A percentile compares a stretch with the other conserved stretches of the same genome.
Conservation (phyloP, 129 eudicot species). For the Solidago caesia region DNA sequence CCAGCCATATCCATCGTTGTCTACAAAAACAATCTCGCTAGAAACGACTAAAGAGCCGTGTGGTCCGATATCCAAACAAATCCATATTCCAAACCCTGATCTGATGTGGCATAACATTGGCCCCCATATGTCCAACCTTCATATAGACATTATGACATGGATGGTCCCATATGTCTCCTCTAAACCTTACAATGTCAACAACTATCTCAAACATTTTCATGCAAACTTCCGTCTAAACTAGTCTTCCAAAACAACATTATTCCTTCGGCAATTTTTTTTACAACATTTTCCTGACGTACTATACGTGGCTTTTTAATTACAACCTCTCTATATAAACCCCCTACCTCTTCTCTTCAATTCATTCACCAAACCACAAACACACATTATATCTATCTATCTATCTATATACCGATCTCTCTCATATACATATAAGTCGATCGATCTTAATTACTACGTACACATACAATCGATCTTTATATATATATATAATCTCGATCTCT, state of each 20-base stretch:
- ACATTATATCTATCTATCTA: too few species aligned
- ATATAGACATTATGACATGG: conserved; percentile 32
- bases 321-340: conserved; percentile 24
- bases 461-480: too few species aligned
- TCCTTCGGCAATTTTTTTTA: conserved; percentile 21
- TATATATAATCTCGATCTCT: too few species aligned
- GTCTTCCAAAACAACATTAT: conserved; percentile 42
- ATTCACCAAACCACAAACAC: not conserved
- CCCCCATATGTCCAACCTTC: conserved; percentile 38
- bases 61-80: conserved; percentile 47
- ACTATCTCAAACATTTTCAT: conserved; percentile 37
- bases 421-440: too few species aligned
- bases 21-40: conserved; percentile 38
- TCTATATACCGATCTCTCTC: too few species aligned
- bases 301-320: conserved; percentile 32
- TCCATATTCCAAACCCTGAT: conserved; percentile 22
- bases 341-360: conserved; percentile 23
- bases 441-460: too few species aligned
- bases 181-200: conserved; percentile 23
- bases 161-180: conserved; percentile 52
- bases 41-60: conserved; percentile 36
- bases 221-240: conserved; percentile 45
- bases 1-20: conserved; percentile 35
- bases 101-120: conserved; percentile 39
- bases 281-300: not conserved